Conservation (phyloP, 345 rosid species). For the Passiflora organensis region DNA sequence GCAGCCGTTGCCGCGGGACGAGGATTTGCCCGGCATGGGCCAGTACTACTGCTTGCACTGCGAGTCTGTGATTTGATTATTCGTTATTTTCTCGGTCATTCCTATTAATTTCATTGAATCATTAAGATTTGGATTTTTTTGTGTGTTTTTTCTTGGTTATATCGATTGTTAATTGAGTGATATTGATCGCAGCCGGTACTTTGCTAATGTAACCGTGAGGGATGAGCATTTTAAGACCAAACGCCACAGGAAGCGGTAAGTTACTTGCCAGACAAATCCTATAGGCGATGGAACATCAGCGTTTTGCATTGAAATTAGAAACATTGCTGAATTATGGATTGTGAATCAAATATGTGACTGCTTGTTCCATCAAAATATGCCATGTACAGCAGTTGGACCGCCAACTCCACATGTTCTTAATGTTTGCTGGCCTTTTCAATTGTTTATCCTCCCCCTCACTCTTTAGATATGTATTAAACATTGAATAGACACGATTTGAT, state of each 20-base stretch:
- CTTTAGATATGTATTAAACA: too few relatives aligned
- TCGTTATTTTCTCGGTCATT: too few relatives aligned
- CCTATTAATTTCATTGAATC: too few relatives aligned
- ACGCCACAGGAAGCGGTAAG: conserved; percentile 85
- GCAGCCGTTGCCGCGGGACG: conserved; percentile 55
- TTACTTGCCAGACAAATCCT: not conserved
- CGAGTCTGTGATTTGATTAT: conserved; percentile 50
- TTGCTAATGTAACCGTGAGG: conserved; percentile 51
- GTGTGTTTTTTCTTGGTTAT: not conserved
- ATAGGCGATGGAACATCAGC: too few relatives aligned
- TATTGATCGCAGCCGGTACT: conserved; percentile 60
- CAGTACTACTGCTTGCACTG: conserved; percentile 93
- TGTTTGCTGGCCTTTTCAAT: too few relatives aligned
- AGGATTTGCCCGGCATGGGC: conserved; percentile 98
- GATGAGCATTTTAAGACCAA: conserved; percentile 89
- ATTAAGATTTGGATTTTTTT: not conserved
- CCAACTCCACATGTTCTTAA: too few relatives aligned
- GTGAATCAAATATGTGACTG: not conserved
- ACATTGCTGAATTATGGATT: not conserved
- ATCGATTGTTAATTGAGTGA: not conserved
- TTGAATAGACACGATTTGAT: too few relatives aligned
- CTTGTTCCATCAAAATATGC: too few relatives aligned
- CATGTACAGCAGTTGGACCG: too few relatives aligned
- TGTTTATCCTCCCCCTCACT: too few relatives aligned
- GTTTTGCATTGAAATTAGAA: not conserved